Evolutionary conservation across 164 flowering plant genomes (phyloP), one percentile per base, ranked within the genome.

Genomic region (Tetracentron sinense): DNA sequence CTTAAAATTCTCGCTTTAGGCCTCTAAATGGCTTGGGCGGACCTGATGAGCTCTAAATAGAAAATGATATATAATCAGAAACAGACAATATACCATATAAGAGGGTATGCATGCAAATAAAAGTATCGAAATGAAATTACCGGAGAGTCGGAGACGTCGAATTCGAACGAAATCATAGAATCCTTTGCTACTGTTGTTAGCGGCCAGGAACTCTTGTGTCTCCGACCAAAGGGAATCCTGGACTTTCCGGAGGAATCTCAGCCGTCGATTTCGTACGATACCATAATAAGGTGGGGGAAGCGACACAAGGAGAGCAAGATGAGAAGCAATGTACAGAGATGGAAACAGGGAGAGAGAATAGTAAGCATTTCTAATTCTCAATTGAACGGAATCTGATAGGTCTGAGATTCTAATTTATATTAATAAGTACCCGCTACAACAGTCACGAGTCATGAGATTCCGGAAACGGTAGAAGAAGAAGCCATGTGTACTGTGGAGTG

Each of bases 201-300:
- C 83, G 7, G 79, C 77, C 61, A 79, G 63, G 74, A 82, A 82
- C 31, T 77, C 76, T 15, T 82, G 50, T 12, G 86, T 79, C 61
- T 62, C 89, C 86, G n/a, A 85, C 69, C 35, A 81, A 57, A 19
- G 89, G 86, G 6, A 79, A 54, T 54, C 85, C 85, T 16, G 25
- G 25, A 54, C 69, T 71, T 0, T 86, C 89, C 0, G 85, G 89
- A 48, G 89, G 89, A 54, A 58, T 60, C 28, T 48, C 49, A 10
- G 42, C 63, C 21, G 44, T 51, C 0, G 77, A 44, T 25, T 65
- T 64, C 16, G 10, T 8, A 8, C 2, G 6, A 51, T 0, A 12
- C 15, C 21, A 44, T 2, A 38, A 38, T 4, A 33, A 4, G 10
- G 4, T 4, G n/a, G 4, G 10, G 10, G 44, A 38, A 8, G 4